Evolutionary conservation across 2,329 filamentous ascomycete species (phyloP).

Genomic region (Epichloe gansuensis): DNA sequence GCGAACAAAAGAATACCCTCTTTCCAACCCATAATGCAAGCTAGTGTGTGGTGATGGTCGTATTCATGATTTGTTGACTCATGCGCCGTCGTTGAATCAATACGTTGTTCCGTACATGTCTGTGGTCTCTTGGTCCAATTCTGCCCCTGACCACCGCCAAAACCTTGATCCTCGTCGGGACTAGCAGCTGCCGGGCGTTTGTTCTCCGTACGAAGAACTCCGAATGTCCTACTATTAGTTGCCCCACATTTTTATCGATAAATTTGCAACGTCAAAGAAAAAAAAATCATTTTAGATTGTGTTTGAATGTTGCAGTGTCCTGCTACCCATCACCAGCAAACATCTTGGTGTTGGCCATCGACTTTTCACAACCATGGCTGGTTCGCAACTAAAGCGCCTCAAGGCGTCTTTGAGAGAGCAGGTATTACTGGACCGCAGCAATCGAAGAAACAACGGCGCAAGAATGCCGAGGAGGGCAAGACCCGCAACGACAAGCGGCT

Average conservation of each 20-base stretch:
- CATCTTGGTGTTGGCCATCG: slow-evolving; percentile 1
- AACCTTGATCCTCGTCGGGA: slow-evolving; percentile 3
- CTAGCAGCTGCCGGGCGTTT: background rate
- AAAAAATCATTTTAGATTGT: background rate
- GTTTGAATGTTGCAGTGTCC: background rate
- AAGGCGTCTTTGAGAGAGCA: slow-evolving; percentile 84
- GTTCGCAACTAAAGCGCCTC: slow-evolving; percentile 91
- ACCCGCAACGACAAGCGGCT: slow-evolving; percentile 60
- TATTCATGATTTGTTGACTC: slow-evolving; percentile 5
- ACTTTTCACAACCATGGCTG: slow-evolving; percentile 53
- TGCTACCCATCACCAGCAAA: slow-evolving; percentile 6
- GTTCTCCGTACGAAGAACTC: background rate
- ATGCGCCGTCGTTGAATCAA: background rate
- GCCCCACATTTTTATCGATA: slow-evolving; percentile 10
- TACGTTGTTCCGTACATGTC: background rate
- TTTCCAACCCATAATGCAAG: slow-evolving; percentile 26
- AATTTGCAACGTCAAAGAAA: slow-evolving; percentile 3
- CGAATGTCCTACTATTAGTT: background rate
- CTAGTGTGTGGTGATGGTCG: slow-evolving; percentile 8
- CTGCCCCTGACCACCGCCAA: slow-evolving; percentile 13
- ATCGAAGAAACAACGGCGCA: slow-evolving; percentile 87
- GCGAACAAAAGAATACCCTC: slow-evolving; percentile 17
- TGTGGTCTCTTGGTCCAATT: background rate
- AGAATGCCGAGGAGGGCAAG: slow-evolving; percentile 53
- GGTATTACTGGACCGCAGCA: slow-evolving; percentile 85